Percentiles rank a stretch among this genome's conserved stretches.
Evolutionary conservation across 495 filamentous ascomycete genomes (phyloP).

Genomic region (Rusavskia elegans): DNA sequence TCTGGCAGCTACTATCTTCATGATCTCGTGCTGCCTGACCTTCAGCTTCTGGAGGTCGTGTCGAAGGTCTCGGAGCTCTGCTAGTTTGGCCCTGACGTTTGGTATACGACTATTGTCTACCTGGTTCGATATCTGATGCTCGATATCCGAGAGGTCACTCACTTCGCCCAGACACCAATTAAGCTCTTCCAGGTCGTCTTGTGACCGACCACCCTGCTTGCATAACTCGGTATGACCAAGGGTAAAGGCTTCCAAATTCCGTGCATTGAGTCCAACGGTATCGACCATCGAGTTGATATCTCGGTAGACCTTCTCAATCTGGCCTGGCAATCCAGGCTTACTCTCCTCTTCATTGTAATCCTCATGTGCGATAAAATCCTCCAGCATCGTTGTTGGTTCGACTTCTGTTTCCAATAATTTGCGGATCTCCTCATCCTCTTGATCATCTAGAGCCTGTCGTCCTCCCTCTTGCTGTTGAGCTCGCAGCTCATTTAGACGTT

Average conservation of each 20-base stretch:
- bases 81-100: constrained; percentile 45
- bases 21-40: constrained; percentile 55
- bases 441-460: constrained; percentile 31
- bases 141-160: constrained; percentile 38
- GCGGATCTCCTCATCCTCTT: constrained; percentile 46
- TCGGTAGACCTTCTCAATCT: constrained; percentile 74
- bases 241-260: constrained; percentile 56
- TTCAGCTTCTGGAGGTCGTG: constrained; percentile 52
- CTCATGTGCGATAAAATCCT: constrained; percentile 51
- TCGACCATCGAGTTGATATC: constrained; percentile 97
- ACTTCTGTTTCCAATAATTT: constrained; percentile 37
- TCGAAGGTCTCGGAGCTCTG: constrained; percentile 40
- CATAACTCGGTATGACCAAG: constrained; percentile 40
- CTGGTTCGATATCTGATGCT: constrained; percentile 34
- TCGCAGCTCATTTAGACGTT: constrained; percentile 18
- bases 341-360: constrained; percentile 48
- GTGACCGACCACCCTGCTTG: constrained; percentile 29
- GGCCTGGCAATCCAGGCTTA: constrained; percentile 48
- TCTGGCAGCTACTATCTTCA: constrained; percentile 46
- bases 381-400: constrained; percentile 34
- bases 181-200: constrained; percentile 47
- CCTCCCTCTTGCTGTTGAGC: constrained; percentile 16
- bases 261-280: constrained; percentile 73
- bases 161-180: constrained; percentile 61
- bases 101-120: constrained; percentile 50